phyloP scores from a whole-genome alignment of 768 basidiomycete species.

The Galerina marginata region DNA sequence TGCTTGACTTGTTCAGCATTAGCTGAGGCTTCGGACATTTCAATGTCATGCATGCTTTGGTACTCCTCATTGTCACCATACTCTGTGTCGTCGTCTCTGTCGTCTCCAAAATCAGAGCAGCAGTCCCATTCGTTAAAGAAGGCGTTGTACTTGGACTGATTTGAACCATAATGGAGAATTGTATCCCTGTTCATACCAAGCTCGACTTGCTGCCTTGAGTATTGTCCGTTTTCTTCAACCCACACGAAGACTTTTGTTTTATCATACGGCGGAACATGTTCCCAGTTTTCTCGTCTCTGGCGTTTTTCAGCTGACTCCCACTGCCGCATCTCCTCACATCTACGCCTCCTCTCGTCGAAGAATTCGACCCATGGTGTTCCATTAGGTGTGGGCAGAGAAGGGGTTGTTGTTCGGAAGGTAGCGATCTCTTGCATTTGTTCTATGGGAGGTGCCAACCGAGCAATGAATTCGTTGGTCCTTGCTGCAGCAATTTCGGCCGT shows the following conservation, averaged over 20 bases:
- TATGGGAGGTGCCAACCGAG: background rate
- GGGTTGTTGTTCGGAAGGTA: background rate
- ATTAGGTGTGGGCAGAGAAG: background rate
- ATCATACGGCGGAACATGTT: background rate
- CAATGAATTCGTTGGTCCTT: background rate
- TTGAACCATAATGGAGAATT: background rate
- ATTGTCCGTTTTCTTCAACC: background rate
- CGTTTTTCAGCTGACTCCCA: background rate
- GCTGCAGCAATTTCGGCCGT: background rate
- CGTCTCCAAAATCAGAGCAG: background rate
- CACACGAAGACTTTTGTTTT: background rate
- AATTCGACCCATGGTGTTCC: background rate
- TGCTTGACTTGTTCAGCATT: too few species aligned
- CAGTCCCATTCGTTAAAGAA: background rate
- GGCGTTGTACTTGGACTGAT: background rate
- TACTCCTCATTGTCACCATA: background rate
- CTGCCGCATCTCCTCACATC: background rate
- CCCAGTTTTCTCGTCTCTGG: background rate
- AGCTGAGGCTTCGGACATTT: too few species aligned
- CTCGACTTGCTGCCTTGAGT: background rate
- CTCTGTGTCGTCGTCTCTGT: background rate
- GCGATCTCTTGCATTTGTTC: background rate
- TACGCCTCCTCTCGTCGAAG: background rate
- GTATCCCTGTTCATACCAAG: background rate
- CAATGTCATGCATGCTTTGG: background rate